Evolutionary conservation across 805 yeast species (phyloP).

Genomic region (Lipomyces chichibuensis): DNA sequence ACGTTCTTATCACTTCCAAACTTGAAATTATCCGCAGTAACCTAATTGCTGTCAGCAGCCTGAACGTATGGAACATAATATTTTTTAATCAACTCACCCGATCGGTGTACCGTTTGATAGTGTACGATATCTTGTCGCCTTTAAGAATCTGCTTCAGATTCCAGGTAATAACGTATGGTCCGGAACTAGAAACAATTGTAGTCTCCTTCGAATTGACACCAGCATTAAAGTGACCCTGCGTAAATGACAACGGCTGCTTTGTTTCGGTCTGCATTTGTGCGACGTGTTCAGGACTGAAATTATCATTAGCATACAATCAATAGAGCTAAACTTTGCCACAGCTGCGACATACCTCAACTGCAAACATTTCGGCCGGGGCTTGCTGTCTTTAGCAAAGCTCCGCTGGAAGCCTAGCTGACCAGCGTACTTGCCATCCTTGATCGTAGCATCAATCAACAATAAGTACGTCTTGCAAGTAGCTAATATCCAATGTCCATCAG

Average conservation of each 20-base stretch:
- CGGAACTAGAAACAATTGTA: conserved; percentile 73
- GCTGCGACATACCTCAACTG: conserved; percentile 39
- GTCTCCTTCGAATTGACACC: conserved; percentile 68
- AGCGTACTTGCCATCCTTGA: conserved; percentile 62
- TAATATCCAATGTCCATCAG: conserved; percentile 79
- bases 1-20: conserved; percentile 73
- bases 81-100: conserved; percentile 34
- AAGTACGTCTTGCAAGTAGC: conserved; percentile 78
- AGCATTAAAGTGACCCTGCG: conserved; percentile 76
- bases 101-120: conserved; percentile 63
- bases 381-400: conserved; percentile 63
- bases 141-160: conserved; percentile 61
- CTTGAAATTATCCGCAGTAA: conserved; percentile 77
- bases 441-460: conserved; percentile 66
- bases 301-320: neutral
- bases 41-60: conserved; percentile 4
- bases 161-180: conserved; percentile 85
- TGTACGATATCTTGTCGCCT: conserved; percentile 60
- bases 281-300: conserved; percentile 68
- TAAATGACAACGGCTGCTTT: conserved; percentile 57
- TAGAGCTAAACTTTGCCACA: neutral
- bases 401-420: conserved; percentile 66
- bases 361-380: conserved; percentile 71
- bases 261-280: conserved; percentile 60
- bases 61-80: neutral